Evolutionary conservation across 768 basidiomycete genomes (phyloP), one percentile per base, ranked within the genome.

Genomic region (Lentinula guzmanii): DNA sequence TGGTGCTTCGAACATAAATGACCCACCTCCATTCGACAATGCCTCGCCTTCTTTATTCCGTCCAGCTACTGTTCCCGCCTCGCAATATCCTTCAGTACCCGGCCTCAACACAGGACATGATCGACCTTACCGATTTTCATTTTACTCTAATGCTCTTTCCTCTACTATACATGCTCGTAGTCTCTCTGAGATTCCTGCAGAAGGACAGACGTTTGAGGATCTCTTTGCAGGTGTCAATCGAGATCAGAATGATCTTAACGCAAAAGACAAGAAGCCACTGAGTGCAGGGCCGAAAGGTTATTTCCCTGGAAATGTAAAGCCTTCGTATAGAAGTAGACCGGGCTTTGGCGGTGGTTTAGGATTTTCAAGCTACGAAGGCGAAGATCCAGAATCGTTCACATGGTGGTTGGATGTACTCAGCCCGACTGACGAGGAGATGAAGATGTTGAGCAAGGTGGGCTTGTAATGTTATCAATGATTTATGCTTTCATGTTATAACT

Each of bases 401-500:
- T 99, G 97, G 97, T 99, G 97, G 97, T 74, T 99, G 64, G 97
- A 99, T 68, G 83, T 98, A 1, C 83, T 87, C 58, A 89, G 86
- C 61, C 97, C 97, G 0, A 98, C 95, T 0, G 97, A 99, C 65
- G 94, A 95, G 52, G 97, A 99, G 74, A 98, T 99, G 97, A 93
- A 93, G 71, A 86, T 95, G 78, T 78, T 99, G 13, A 91, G 90
- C 76, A 93, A 95, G 82, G 95, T 90, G 67, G 42, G 77, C 68
- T 15, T 28, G 45, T 24, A 21, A 52, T 45, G 54, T 15, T 10
- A 34, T 51, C n/a, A 57, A 18, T 5, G 33, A 45, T 55, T 58
- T 21, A 35, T 43, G 39, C 21, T 35, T 15, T 54, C 64, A 55
- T 58, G 45, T 37, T 62, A 63, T 66, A 63, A 34, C n/a, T 43